A percentile compares a stretch with the other conserved stretches of the same genome.
Conservation (phyloP, 129 eudicot species). For the Deinandra increscens region DNA sequence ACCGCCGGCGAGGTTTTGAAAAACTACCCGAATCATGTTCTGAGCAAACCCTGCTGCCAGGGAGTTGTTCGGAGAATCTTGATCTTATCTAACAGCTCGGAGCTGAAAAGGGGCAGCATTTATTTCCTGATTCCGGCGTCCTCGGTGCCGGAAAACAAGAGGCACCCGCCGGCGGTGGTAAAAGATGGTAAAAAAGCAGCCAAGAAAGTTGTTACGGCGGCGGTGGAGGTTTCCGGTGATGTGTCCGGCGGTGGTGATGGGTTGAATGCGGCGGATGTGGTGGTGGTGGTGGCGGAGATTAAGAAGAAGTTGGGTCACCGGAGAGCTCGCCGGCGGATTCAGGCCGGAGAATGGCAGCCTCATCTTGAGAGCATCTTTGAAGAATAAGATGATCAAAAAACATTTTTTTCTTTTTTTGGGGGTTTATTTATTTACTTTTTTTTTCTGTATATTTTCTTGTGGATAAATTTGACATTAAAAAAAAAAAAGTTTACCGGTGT, state of each 20-base stretch:
- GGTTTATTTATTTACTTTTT: conserved; percentile 14
- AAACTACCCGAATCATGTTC: conserved; percentile 78
- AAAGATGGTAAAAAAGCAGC: conserved; percentile 24
- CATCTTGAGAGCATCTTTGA: conserved; percentile 73
- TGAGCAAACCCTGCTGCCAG: conserved; percentile 68
- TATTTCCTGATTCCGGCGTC: conserved; percentile 77
- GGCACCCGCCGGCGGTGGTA: conserved; percentile 17
- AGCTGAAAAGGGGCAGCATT: conserved; percentile 80
- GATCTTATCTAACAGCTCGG: conserved; percentile 64
- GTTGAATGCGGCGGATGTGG: conserved; percentile 21
- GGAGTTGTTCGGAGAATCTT: conserved; percentile 58
- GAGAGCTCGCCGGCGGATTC: conserved; percentile 52
- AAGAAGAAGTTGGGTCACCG: conserved; percentile 35
- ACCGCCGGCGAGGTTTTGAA: conserved; percentile 79
- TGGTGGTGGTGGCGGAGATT: conserved; percentile 36
- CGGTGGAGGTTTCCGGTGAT: conserved; percentile 12
- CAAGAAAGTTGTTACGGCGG: conserved; percentile 24
- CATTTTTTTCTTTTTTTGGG: not conserved
- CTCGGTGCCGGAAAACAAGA: conserved; percentile 64
- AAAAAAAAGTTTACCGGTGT: conserved; percentile 1
- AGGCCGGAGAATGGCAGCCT: conserved; percentile 62
- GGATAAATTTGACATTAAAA: conserved; percentile 37
- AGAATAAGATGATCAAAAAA: conserved; percentile 26
- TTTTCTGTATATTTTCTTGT: conserved; percentile 26
- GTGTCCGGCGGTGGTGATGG: not conserved